Evolutionary conservation across 768 basidiomycete species (phyloP).

Genomic region (Russula sp.): DNA sequence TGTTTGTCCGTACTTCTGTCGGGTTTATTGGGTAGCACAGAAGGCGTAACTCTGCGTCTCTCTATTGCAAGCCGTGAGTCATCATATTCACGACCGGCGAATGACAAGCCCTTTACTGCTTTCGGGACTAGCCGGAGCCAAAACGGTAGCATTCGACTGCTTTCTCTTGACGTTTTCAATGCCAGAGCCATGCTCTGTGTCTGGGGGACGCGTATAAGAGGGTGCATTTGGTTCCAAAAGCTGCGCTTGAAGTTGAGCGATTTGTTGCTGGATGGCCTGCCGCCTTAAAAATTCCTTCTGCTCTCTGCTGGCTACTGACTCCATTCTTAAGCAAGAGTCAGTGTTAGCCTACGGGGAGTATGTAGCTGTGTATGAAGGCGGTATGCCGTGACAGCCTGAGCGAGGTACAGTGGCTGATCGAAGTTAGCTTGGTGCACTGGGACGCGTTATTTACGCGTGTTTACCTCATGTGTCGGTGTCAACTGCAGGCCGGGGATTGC

Average conservation of each 20-base stretch:
- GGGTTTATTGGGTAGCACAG: neutral
- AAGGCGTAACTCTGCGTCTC: slow-evolving; percentile 39
- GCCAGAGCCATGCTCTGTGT: slow-evolving; percentile 24
- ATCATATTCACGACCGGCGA: neutral
- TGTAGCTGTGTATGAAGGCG: neutral
- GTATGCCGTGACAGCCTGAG: neutral
- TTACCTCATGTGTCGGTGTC: slow-evolving; percentile 18
- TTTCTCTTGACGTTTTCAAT: slow-evolving; percentile 45
- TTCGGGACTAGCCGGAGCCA: slow-evolving; percentile 59
- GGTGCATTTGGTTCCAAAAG: slow-evolving; percentile 36
- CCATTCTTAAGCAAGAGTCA: slow-evolving; percentile 36
- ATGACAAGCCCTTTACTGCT: slow-evolving; percentile 45
- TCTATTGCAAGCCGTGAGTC: slow-evolving; percentile 26
- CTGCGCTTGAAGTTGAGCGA: slow-evolving; percentile 51
- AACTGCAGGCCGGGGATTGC: neutral
- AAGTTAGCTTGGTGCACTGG: neutral
- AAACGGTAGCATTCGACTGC: slow-evolving; percentile 33
- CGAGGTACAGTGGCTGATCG: neutral
- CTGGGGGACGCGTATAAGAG: slow-evolving; percentile 21
- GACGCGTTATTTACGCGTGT: slow-evolving; percentile 27
- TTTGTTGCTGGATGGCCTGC: slow-evolving; percentile 48
- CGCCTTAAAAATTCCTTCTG: slow-evolving; percentile 39
- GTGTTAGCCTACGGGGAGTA: neutral
- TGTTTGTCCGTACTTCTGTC: neutral
- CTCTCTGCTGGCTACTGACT: slow-evolving; percentile 44